These are phyloP conservation scores for Tetrapisispora fleetii DNA, from an alignment of 805 yeast species.

Conservation along the genomic window DNA sequence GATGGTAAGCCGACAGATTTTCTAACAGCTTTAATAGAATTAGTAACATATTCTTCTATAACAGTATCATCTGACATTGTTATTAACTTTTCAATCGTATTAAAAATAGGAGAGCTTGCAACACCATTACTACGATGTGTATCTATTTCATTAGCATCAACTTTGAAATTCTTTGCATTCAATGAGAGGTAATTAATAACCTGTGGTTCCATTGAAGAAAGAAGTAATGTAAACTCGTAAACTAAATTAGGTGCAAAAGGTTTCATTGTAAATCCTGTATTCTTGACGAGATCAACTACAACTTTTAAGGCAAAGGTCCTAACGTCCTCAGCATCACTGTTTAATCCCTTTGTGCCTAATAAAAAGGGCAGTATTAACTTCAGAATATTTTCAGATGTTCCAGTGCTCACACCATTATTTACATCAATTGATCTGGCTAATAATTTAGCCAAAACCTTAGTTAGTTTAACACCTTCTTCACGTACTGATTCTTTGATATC, in stretches of 20 bases:
- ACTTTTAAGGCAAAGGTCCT: constrained; percentile 66
- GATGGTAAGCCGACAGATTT: constrained; percentile 84
- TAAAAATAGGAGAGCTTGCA: constrained; percentile 81
- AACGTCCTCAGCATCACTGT: constrained; percentile 81
- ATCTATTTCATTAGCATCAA: constrained; percentile 64
- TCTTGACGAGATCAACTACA: constrained; percentile 57
- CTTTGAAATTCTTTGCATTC: constrained; percentile 80
- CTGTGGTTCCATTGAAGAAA: constrained; percentile 90
- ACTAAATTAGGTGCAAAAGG: constrained; percentile 62
- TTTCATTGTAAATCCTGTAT: constrained; percentile 48
- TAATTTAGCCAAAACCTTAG: constrained; percentile 54
- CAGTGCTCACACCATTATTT: constrained; percentile 32
- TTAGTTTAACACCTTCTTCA: constrained; percentile 61
- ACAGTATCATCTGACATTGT: constrained; percentile 44
- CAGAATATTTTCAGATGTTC: constrained; percentile 38
- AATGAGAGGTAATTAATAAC: constrained; percentile 73
- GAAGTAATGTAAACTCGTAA: constrained; percentile 55
- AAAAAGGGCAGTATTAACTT: constrained; percentile 64
- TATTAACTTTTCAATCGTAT: constrained; percentile 63
- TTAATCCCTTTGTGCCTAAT: constrained; percentile 66
- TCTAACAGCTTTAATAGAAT: constrained; percentile 47
- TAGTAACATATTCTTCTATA: constrained; percentile 34
- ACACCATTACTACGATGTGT: constrained; percentile 63
- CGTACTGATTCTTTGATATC: constrained; percentile 92
- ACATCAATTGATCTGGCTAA: constrained; percentile 49